Conservation (phyloP, 2,329 filamentous ascomycete genomes). For the Pseudogymnoascus sp. region DNA sequence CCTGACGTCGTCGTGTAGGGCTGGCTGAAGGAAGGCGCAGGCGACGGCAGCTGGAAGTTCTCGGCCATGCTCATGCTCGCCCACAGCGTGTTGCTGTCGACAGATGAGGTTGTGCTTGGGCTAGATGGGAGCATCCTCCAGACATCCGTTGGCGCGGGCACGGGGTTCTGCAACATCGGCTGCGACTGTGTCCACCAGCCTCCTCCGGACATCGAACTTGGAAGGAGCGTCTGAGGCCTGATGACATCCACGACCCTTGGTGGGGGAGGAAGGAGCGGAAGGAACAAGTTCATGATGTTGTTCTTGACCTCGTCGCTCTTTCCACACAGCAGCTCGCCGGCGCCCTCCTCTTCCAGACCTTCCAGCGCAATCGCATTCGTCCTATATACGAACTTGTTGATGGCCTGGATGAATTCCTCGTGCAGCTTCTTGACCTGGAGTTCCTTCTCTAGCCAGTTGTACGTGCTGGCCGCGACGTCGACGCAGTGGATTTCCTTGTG, state of each 20-base stretch:
- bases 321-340: constrained; percentile 83
- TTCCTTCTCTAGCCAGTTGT: constrained; percentile 95
- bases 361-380: constrained; percentile 83
- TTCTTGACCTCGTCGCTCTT: constrained; percentile 90
- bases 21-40: constrained; percentile 71
- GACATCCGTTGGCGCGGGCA: constrained; percentile 67
- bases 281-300: constrained; percentile 73
- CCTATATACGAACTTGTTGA: constrained; percentile 95
- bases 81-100: constrained; percentile 65
- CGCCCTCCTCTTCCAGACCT: constrained; percentile 92
- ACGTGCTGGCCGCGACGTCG: constrained; percentile 80
- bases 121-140: constrained; percentile 91
- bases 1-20: constrained; percentile 60
- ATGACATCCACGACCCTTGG: constrained; percentile 85
- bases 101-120: constrained; percentile 63
- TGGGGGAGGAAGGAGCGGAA: constrained; percentile 69
- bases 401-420: constrained; percentile 89
- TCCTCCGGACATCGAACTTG: constrained; percentile 65
- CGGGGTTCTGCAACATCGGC: constrained; percentile 47
- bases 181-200: constrained; percentile 70
- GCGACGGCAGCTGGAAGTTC: constrained; percentile 60
- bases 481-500: constrained; percentile 93
- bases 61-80: constrained; percentile 67
- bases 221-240: constrained; percentile 74
- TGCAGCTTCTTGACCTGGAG: constrained; percentile 94